Evolutionary conservation across 148 eudicot species (phyloP), one percentile per base, ranked within the genome.

Genomic region (Camellia granthamiana): DNA sequence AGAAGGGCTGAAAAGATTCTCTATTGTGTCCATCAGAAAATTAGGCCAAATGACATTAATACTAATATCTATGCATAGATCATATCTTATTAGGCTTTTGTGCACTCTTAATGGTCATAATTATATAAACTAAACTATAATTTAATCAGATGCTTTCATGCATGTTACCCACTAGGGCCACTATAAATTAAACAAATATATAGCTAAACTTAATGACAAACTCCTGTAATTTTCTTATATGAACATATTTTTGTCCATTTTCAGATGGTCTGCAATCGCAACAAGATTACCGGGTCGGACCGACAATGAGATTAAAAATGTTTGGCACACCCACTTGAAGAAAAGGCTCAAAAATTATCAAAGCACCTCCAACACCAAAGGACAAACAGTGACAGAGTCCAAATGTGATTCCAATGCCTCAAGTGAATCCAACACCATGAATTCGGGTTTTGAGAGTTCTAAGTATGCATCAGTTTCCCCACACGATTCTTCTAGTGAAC

Each of bases 261-360:
- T 46, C 78, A 92, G 93, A 80, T 92, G 96, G 96, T 90, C 96
- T 7, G 87, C 90, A 3, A 92, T 92, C 59, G 96, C 96, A 72
- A 88, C 92, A 41, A 89, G 76, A 49, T 87, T 92, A 58, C 92
- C 96, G 18, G 96, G 96, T 52, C 79, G 96, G 83, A 92, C 96
- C 1, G 96, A 92, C 72, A 92, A 92, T 54, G 96, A 92, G 42
- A 92, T 92, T 4, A 92, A 92, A 84, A 92, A 92, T 67, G 91
- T 92, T 14, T 92, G 96, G 96, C 93, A 92, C 80, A 92, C 96
- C 44, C 88, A 86, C 81, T 80, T 92, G 71, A 92, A 92, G 91
- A 92, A 92, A 81, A 90, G 79, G 81, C 83, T 90, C 44, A 71
- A 81, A 60, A 67, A 87, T 67, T 38, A 86, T 41, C 81, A 82